Evolutionary conservation across 257 asterid genomes (phyloP).

Genomic region (Oldenlandia corymbosa): DNA sequence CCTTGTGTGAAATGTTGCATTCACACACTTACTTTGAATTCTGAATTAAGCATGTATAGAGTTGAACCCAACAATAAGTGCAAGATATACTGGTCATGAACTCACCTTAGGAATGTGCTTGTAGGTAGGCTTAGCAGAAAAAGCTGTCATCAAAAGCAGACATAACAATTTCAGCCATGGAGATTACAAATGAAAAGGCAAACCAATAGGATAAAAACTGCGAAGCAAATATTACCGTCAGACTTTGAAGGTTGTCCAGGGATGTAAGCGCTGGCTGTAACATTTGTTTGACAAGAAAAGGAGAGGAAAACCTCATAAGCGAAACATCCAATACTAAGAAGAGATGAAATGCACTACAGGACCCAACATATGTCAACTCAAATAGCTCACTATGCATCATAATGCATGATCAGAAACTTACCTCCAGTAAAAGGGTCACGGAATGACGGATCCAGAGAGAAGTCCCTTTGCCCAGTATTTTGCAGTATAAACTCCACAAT

Average conservation of each 20-base stretch:
- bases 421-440: conserved; percentile 96
- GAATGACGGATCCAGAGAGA: conserved; percentile 68
- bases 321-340: conserved; percentile 5
- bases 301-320: conserved; percentile 1
- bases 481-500: conserved; percentile 86
- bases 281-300: conserved; percentile 18
- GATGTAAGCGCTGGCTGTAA: conserved; percentile 85
- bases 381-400: conserved; percentile 7
- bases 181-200: background rate
- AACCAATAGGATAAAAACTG: conserved; percentile 13
- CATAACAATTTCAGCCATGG: conserved; percentile 11
- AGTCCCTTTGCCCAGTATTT: conserved; percentile 73
- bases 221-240: conserved; percentile 33
- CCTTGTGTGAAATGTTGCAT: background rate
- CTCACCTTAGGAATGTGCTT: conserved; percentile 94
- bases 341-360: conserved; percentile 2
- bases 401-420: conserved; percentile 32
- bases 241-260: conserved; percentile 80
- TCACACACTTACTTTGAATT: background rate
- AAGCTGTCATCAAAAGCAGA: conserved; percentile 36
- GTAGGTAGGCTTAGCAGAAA: conserved; percentile 53
- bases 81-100: background rate
- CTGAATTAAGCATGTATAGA: background rate
- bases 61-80: background rate
- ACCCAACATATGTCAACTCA: conserved; percentile 15